phyloP scores from a whole-genome alignment of 179 eudicot genomes.

The Silene vulgaris region DNA sequence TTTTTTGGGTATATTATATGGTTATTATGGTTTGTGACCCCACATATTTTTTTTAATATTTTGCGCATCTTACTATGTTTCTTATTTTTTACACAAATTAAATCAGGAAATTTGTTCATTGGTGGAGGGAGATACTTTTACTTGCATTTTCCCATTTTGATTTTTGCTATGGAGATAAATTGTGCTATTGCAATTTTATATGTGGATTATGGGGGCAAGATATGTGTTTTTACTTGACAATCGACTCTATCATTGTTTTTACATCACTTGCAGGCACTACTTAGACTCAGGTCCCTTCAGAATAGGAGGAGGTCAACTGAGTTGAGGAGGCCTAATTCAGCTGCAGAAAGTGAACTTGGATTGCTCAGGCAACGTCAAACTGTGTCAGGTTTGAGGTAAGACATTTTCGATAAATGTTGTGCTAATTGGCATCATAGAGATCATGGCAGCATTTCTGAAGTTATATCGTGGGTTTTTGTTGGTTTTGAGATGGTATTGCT shows the following conservation, averaged over 20 bases:
- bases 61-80: background rate
- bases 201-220: background rate
- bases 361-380: conserved; percentile 68
- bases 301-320: conserved; percentile 39
- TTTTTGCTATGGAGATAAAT: background rate
- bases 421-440: background rate
- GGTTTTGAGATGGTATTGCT: background rate
- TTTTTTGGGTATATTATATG: too few relatives aligned
- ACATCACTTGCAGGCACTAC: conserved; percentile 46
- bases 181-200: too few relatives aligned
- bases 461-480: background rate
- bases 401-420: background rate
- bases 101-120: background rate
- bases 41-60: too few relatives aligned
- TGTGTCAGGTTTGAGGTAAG: conserved; percentile 77
- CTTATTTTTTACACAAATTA: background rate
- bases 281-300: conserved; percentile 59
- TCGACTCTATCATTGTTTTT: background rate
- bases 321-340: conserved; percentile 43
- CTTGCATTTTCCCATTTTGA: background rate
- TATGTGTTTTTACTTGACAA: background rate
- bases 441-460: background rate
- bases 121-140: background rate
- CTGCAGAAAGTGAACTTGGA: conserved; percentile 72
- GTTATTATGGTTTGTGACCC: too few relatives aligned